phyloP scores from a whole-genome alignment of 495 filamentous ascomycete species.

The Hamigera avellanea region DNA sequence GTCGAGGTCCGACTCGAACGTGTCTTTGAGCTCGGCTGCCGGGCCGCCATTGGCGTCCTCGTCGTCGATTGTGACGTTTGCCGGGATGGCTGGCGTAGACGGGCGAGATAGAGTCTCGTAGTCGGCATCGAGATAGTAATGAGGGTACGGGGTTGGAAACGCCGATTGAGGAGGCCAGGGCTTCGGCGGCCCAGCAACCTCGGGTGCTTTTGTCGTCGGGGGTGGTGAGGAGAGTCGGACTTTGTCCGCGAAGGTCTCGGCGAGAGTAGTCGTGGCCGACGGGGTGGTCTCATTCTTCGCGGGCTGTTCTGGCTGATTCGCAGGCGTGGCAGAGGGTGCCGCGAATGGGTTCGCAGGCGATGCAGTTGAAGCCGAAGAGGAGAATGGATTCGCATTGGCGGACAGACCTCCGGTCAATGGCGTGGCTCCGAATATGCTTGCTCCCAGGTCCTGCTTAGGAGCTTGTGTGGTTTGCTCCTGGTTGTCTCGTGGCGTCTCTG shows the following conservation, averaged over 20 bases:
- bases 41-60: slow-evolving; percentile 30
- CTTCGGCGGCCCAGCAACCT: slow-evolving; percentile 19
- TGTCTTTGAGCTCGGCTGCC: slow-evolving; percentile 63
- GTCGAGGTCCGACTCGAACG: slow-evolving; percentile 75
- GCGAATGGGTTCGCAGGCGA: slow-evolving; percentile 36
- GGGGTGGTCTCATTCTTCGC: slow-evolving; percentile 11
- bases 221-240: slow-evolving; percentile 39
- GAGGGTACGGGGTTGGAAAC: slow-evolving; percentile 60
- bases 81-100: slow-evolving; percentile 31
- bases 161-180: slow-evolving; percentile 63
- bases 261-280: slow-evolving; percentile 28
- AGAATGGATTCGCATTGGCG: slow-evolving; percentile 47
- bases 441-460: slow-evolving; percentile 43
- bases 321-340: slow-evolving; percentile 17
- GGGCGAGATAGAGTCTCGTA: slow-evolving; percentile 63
- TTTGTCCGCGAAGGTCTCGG: slow-evolving; percentile 66
- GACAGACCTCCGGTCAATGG: slow-evolving; percentile 35
- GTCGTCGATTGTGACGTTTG: slow-evolving; percentile 39
- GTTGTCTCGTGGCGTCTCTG: slow-evolving; percentile 12
- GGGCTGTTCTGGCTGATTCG: slow-evolving; percentile 1
- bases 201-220: slow-evolving; percentile 23
- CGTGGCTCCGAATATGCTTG: slow-evolving; percentile 41
- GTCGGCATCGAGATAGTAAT: slow-evolving; percentile 81
- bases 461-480: slow-evolving; percentile 10
- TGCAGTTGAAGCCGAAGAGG: slow-evolving; percentile 17